Evolutionary conservation across 371 early-diverging fungal species (phyloP), one percentile per base, ranked within the genome.

Genomic region (Apophysomyces ossiformis): DNA sequence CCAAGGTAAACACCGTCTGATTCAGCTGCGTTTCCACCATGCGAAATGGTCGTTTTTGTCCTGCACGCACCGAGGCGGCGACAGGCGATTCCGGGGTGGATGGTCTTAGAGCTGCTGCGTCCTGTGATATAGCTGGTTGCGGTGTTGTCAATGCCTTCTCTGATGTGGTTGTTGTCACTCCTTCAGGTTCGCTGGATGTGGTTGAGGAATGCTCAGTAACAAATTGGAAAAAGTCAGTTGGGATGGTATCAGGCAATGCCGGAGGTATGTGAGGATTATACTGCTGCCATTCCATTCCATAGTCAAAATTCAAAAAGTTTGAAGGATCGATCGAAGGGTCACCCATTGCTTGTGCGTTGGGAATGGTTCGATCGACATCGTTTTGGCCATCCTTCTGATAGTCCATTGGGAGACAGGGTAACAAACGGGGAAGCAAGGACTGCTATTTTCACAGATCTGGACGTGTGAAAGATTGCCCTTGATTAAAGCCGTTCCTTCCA

Each of bases 1-100:
- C 66, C 36, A 85, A 58, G 2, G 76, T 76, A 47, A 71, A 74
- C 7, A 75, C 73, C 4, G 77, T 65, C 63, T 79, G 76, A 57
- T 78, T 75, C 12, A 69, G 58, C 35, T 72, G 73, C 12, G 74
- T 74, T 15, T 26, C 41, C 4, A 50, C 21, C 21, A 11, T 11
- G 21, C 54, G 54, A 11, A 18, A 50, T 1, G 54, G 26, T 54
- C 60, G 41, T 36, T 63, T 37, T 56, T 62, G 60, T 36, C 46
- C 37, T 58, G 57, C 45, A 44, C 21, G 21, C 11, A 37, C 37
- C 54, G 37, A 13, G 21, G 26, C 46, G 15, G 32, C 35, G 13
- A 12, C 18, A 9, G 36, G 8, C 38, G 46, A 18, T 35, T 54
- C 54, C 63, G 56, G 47, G 7, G 54, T 8, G n/a, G 43, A 46